Conservation (phyloP, 257 asterid genomes). For the Jacaranda mimosifolia region DNA sequence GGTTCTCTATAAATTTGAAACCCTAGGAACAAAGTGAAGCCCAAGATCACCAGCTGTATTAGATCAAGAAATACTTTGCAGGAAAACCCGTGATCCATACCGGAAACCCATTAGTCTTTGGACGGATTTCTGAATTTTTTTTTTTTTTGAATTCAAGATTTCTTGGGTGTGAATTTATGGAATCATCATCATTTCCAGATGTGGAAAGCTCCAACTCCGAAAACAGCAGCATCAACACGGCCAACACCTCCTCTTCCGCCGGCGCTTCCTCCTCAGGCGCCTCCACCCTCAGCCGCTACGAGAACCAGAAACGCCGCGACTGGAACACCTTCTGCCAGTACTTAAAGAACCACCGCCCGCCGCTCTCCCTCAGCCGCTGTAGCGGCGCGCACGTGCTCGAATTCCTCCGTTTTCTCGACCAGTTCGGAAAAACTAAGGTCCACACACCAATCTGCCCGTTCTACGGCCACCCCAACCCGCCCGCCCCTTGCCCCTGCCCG, state of each 20-base stretch:
- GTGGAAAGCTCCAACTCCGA: conserved; percentile 65
- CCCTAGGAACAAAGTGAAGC: conserved; percentile 33
- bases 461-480: conserved; percentile 92
- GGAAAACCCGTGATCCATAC: not conserved
- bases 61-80: not conserved
- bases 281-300: conserved; percentile 76
- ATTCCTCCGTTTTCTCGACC: conserved; percentile 91
- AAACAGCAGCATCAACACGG: conserved; percentile 41
- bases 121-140: not conserved
- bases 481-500: conserved; percentile 97
- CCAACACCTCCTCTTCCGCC: conserved; percentile 27
- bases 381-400: conserved; percentile 96
- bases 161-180: conserved; percentile 37
- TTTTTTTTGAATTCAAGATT: not conserved
- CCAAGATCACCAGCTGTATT: not conserved
- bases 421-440: conserved; percentile 90
- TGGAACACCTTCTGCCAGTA: conserved; percentile 96
- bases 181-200: conserved; percentile 51
- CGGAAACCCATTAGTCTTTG: too few relatives aligned
- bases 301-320: conserved; percentile 93
- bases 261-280: conserved; percentile 41
- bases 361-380: conserved; percentile 85
- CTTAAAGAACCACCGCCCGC: conserved; percentile 91
- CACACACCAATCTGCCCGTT: conserved; percentile 86
- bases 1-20: conserved; percentile 23